Evolutionary conservation across 2,329 filamentous ascomycete species (phyloP), one percentile per base, ranked within the genome.

Genomic region (Calonectria fujianensis): DNA sequence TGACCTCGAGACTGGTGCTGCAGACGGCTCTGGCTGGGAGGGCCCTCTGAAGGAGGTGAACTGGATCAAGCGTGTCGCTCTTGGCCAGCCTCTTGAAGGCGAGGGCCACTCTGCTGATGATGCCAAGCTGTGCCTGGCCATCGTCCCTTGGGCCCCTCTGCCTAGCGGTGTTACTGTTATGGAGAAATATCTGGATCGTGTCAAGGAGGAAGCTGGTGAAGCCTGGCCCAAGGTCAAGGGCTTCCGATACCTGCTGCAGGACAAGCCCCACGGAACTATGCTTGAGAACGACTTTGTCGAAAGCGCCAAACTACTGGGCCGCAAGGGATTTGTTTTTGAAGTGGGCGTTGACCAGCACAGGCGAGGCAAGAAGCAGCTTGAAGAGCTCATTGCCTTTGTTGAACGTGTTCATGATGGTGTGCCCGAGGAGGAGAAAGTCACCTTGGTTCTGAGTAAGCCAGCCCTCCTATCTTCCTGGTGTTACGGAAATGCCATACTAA

Each of bases 101-200:
- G 91, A 94, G 80, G 93, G 92, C 41, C 91, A 94, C 83, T 59
- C 70, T 0, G 39, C 81, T 27, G 82, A 82, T 29, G 84, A 86
- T 51, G 87, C 87, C 18, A 82, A 86, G 31, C 85, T 93, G 27
- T 92, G 95, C 79, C 86, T 93, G 3, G 96, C 90, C 0, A 91
- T 96, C 76, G 90, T 98, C 5, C 92, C 95, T 1, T 98, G 95
- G 95, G 96, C 95, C n/a, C 96, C 96, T 0, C 83, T 98, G 64
- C 91, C 94, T 13, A 91, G 92, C 52, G 92, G 94, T 0, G 82
- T 89, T 0, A 87, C 84, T 8, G 89, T 88, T 0, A 85, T 98
- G 82, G 86, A 90, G 75, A 84, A 85, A 76, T 98, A 97, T 83
- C 86, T 98, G 8, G 84, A 84, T 0, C 82, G 88, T 20, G 94